phyloP scores from a whole-genome alignment of 768 basidiomycete species.

The Boletus edulis region DNA sequence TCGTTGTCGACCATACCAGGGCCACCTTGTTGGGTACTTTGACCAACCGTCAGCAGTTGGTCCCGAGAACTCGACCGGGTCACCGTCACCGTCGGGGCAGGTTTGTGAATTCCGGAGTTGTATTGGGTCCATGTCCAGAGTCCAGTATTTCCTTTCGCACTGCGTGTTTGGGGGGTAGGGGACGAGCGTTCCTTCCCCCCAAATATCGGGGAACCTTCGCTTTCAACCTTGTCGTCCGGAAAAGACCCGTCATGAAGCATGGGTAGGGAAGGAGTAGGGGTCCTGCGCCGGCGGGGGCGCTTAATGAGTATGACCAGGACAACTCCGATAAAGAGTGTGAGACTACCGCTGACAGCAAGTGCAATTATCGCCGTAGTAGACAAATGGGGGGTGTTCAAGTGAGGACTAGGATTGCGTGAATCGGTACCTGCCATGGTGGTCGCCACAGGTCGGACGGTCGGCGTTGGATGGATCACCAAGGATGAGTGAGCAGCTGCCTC shows the following conservation, averaged over 20 bases:
- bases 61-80: conserved; percentile 24
- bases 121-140: conserved; percentile 61
- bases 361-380: conserved; percentile 50
- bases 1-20: background rate
- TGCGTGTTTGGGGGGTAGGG: conserved; percentile 19
- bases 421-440: background rate
- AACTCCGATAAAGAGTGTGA: conserved; percentile 47
- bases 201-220: conserved; percentile 69
- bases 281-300: conserved; percentile 50
- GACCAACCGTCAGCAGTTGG: conserved; percentile 8
- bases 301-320: conserved; percentile 47
- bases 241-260: conserved; percentile 58
- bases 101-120: conserved; percentile 36
- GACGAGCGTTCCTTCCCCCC: conserved; percentile 71
- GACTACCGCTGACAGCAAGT: conserved; percentile 50
- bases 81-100: conserved; percentile 20
- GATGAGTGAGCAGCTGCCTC: conserved; percentile 16
- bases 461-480: background rate
- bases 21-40: conserved; percentile 8
- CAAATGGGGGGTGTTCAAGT: conserved; percentile 32
- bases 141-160: conserved; percentile 41
- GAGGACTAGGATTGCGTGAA: conserved; percentile 6
- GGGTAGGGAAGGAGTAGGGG: conserved; percentile 72
- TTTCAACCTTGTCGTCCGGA: conserved; percentile 43
- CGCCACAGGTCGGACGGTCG: conserved; percentile 2